These are phyloP conservation scores for Cyanidium caldarium DNA, from an alignment of 23 red algal genomes.

Conservation along the genomic window DNA sequence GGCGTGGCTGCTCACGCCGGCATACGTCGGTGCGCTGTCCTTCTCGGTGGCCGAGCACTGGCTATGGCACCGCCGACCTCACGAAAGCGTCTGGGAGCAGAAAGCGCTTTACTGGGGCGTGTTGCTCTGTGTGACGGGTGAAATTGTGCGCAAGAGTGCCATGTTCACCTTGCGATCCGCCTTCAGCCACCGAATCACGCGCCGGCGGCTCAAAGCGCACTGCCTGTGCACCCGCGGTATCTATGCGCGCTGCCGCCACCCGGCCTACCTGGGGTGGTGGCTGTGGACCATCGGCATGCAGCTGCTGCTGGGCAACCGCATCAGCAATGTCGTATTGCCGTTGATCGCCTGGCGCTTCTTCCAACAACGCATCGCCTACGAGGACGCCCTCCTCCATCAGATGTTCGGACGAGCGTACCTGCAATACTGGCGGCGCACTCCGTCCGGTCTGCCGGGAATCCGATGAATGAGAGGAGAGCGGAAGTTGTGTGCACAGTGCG, in stretches of 20 bases:
- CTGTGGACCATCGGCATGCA: conserved; percentile 69
- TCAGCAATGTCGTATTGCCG: conserved; percentile 28
- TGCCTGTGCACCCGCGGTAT: conserved; percentile 48
- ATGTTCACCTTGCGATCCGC: conserved; percentile 35
- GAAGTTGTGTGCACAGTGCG: too few relatives aligned
- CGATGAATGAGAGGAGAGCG: too few relatives aligned
- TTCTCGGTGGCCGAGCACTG: conserved; percentile 39
- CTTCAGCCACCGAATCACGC: conserved; percentile 60
- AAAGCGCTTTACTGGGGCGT: conserved; percentile 13
- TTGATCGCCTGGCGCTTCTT: conserved; percentile 58
- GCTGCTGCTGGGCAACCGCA: conserved; percentile 42
- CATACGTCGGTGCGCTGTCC: conserved; percentile 52
- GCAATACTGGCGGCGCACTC: conserved; percentile 30
- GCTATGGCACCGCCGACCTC: conserved; percentile 4
- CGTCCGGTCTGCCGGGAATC: conserved; percentile 45
- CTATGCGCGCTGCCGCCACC: conserved; percentile 51
- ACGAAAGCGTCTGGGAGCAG: not conserved
- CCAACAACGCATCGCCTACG: conserved; percentile 37
- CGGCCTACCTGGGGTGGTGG: conserved; percentile 84
- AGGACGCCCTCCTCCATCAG: conserved; percentile 40
- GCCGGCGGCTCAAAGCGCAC: conserved; percentile 10
- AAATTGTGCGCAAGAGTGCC: conserved; percentile 38
- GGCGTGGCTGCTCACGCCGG: conserved; percentile 29
- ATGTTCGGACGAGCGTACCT: conserved; percentile 53
- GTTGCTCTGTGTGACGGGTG: conserved; percentile 21